Evolutionary conservation across 192 early-diverging fungal genomes (phyloP).

Genomic region (Dissophora ornata): DNA sequence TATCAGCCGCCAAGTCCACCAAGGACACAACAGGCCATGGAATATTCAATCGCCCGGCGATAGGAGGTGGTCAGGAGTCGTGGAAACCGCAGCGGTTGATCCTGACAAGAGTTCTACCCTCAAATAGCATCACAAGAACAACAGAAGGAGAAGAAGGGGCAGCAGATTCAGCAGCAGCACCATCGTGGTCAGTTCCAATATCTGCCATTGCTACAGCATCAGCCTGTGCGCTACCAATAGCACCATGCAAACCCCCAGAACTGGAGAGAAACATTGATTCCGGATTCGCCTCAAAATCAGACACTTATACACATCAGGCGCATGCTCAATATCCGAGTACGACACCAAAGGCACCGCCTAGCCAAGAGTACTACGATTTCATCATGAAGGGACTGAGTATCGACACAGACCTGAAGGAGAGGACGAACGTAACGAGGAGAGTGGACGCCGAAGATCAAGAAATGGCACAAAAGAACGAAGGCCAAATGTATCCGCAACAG

Average conservation of each 20-base stretch:
- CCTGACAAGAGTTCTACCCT: slow-evolving; percentile 34
- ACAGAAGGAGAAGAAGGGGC: not conserved
- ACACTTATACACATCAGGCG: not conserved
- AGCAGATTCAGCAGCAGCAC: not conserved
- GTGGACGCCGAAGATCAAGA: not conserved
- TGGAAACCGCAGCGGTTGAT: slow-evolving; percentile 23
- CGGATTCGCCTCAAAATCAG: not conserved
- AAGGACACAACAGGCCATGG: not conserved
- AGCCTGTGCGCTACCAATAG: too few species aligned
- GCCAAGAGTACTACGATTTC: slow-evolving; percentile 22
- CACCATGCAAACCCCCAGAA: too few species aligned
- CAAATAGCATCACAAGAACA: slow-evolving; percentile 6
- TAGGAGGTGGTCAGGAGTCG: too few species aligned
- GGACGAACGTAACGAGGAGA: too few species aligned
- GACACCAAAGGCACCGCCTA: slow-evolving; percentile 37
- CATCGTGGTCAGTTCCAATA: not conserved
- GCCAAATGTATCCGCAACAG: not conserved
- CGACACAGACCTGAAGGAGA: not conserved
- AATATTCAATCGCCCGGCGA: too few species aligned
- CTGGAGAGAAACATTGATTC: too few species aligned
- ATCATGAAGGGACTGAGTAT: slow-evolving; percentile 8
- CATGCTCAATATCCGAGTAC: slow-evolving; percentile 9
- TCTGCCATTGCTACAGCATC: not conserved
- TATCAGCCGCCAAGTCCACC: not conserved
- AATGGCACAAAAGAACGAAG: not conserved